Conservation (phyloP, 2,329 filamentous ascomycete species). For the Aspergillus fumigatiaffinis region DNA sequence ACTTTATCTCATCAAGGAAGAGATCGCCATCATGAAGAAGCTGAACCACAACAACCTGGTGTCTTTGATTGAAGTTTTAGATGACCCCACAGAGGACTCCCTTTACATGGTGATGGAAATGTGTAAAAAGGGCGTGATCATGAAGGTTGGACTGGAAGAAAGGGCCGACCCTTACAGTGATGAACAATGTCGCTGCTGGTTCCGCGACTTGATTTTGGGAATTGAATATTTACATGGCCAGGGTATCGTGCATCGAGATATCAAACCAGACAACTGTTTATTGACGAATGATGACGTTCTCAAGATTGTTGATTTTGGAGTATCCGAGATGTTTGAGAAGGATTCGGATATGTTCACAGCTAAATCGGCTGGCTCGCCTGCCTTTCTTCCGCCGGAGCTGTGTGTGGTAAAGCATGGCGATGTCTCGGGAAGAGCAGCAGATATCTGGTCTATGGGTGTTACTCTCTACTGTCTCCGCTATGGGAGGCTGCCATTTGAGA, state of each 20-base stretch:
- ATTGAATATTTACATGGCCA: constrained; percentile 96
- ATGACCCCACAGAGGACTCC: constrained; percentile 92
- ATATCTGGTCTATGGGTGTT: constrained; percentile 98
- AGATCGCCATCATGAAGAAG: constrained; percentile 99
- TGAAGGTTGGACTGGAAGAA: constrained; percentile 90
- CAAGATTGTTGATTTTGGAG: constrained; percentile 98
- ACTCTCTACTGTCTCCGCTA: constrained; percentile 91
- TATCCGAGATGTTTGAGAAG: constrained; percentile 97
- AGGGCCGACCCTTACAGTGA: constrained; percentile 75
- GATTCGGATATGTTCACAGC: constrained; percentile 80
- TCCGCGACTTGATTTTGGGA: constrained; percentile 87
- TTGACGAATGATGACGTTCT: constrained; percentile 88
- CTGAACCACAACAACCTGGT: constrained; percentile 93
- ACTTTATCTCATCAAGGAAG: constrained; percentile 84
- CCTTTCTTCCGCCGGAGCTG: constrained; percentile 89
- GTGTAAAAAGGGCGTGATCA: constrained; percentile 96
- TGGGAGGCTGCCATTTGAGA: constrained; percentile 81
- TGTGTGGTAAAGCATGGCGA: constrained; percentile 83
- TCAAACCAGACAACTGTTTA: constrained; percentile 95
- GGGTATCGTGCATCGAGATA: constrained; percentile 91
- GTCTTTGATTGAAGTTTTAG: constrained; percentile 85
- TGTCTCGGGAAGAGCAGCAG: constrained; percentile 82
- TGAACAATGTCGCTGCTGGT: constrained; percentile 84
- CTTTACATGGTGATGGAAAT: constrained; percentile 98
- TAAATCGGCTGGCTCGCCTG: constrained; percentile 91